Base-by-base conservation (phyloP, 2,329 filamentous ascomycete genomes). In the Ophiostoma himal-ulmi region DNA sequence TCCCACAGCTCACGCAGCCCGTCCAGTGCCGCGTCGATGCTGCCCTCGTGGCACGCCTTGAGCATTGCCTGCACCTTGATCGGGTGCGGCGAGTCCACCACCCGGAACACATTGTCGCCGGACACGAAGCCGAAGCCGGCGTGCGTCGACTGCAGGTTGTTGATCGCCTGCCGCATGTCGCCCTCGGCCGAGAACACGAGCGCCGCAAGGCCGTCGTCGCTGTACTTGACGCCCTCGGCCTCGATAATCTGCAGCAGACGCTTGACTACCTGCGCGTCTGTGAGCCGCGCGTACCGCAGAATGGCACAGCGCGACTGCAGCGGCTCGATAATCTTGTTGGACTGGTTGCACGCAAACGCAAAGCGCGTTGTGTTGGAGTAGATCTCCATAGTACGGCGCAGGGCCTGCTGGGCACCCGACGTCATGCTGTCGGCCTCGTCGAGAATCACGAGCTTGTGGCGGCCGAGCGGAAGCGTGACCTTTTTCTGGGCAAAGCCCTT, bases 371-470 rank as follows among this genome's bases (percentile, higher is more conserved):
- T 99, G 73, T 93, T 90, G 60, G 93, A 96, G 82, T 98, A 98
- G 68, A 98, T 99, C 80, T 99, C 95, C 95, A 99, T 99, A 0
- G 95, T 99, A 73, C 95, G 86, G 75, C 95, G 88, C 48, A 99
- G 86, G 26, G 95, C 95, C 81, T 98, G 95, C 79, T 99, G 95
- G 1, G 95, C 95, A 69, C 95, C 95, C 34, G 91, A 91, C 0
- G 95, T 99, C 95, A 99, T 99, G 79, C 90, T 94, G 84, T 99
- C 95, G 71, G 95, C 95, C 83, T 99, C 95, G 80, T 99, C 95
- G 71, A 99, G 88, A 75, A 99, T 98, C 68, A 99, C 93, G 68
- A 99, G 84, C 83, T 99, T 99, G 80, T 99, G 95, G 70, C 94
- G 88, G 10, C 95, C 95, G 0, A 89, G 83, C 0, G 95, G 93